Conservation (phyloP, 2,329 filamentous ascomycete species). For the Ceratocystis ficicola region DNA sequence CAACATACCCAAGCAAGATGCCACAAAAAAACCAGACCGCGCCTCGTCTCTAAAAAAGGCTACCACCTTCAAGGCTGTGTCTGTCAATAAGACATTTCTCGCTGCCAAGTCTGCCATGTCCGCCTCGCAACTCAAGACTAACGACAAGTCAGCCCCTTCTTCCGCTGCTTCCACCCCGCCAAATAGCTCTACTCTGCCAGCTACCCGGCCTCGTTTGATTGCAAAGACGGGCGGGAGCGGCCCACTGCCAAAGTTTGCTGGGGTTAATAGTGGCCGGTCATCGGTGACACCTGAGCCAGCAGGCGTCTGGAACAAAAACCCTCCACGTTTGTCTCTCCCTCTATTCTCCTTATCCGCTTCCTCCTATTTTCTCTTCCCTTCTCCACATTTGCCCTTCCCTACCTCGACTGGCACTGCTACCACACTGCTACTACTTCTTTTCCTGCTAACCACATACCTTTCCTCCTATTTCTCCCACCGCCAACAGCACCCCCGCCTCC, state of each 20-base stretch:
- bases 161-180: slow-evolving; percentile 32
- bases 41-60: slow-evolving; percentile 58
- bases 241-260: slow-evolving; percentile 35
- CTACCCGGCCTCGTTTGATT: slow-evolving; percentile 58
- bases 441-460: background rate
- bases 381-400: background rate
- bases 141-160: slow-evolving; percentile 39
- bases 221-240: slow-evolving; percentile 57
- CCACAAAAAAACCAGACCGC: slow-evolving; percentile 45
- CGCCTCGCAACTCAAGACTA: slow-evolving; percentile 37
- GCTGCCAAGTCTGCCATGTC: slow-evolving; percentile 50
- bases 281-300: slow-evolving; percentile 56
- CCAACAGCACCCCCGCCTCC: slow-evolving; percentile 19
- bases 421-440: no score
- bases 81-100: slow-evolving; percentile 73
- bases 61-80: slow-evolving; percentile 70
- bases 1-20: slow-evolving; percentile 35
- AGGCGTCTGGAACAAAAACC: slow-evolving; percentile 82
- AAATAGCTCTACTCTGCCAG: slow-evolving; percentile 35
- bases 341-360: background rate
- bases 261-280: slow-evolving; percentile 44
- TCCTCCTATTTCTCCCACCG: background rate
- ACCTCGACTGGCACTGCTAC: no score
- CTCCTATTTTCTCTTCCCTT: background rate
- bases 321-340: slow-evolving; percentile 45